Evolutionary conservation across 2,329 filamentous ascomycete species (phyloP), one percentile per base, ranked within the genome.

Genomic region (Phialophora macrospora): DNA sequence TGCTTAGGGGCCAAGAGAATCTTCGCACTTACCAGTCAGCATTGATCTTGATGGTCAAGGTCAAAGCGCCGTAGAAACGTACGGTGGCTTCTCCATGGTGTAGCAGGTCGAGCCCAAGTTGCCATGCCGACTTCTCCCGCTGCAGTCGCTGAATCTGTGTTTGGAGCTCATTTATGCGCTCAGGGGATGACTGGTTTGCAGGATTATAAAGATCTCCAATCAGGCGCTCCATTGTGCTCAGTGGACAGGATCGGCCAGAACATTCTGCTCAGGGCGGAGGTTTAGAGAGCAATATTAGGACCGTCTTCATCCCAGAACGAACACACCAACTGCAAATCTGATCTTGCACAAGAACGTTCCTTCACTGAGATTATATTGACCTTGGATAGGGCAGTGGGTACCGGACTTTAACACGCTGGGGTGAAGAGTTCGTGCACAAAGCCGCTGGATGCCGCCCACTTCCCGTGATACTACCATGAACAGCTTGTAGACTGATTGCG

Each of bases 11-110:
- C 14, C 49, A 70, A 34, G 14, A 11, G 26, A 34, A 62, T 46
- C 51, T n/a, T 4, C 46, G 62, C 20, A 22, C 63, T 69, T 80
- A 90, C 90, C 88, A 92, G 75, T 95, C 92, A n/a, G 89, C 90
- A 75, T 98, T 97, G 65, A 98, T 86, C 79, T 98, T 99, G 72
- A 98, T 88, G 58, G 92, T 96, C 71, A 97, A 90, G 0, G 94
- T 98, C 65, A 97, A 83, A 32, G 93, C 94, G 14, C 92, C 95
- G 75, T 96, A 97, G 79, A 98, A 98, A 70, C 90, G 90, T 71
- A 95, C 87, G 73, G 93, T 89, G 67, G 90, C 85, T 71, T 91
- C 88, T 24, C 85, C 80, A 67, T 87, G 87, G 58, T 81, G 81
- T 11, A 97, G 81, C 14, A 98, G 82, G 59, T 87, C 86, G 74